Evolutionary conservation across 2,329 filamentous ascomycete species (phyloP), one percentile per base, ranked within the genome.

Genomic region (Calonectria multiphialidica): DNA sequence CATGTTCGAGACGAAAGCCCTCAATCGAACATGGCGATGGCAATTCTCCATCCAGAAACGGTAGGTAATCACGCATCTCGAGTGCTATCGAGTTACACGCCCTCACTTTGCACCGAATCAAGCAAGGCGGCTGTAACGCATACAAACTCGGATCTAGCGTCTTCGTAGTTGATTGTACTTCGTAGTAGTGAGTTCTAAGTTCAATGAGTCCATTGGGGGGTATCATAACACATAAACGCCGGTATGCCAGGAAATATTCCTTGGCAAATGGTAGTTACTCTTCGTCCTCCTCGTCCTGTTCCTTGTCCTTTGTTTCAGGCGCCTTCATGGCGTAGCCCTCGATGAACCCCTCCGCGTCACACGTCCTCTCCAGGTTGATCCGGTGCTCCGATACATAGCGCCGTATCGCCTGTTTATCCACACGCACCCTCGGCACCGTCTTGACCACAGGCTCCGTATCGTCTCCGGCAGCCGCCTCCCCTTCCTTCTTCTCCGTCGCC

Each of bases 311-410:
- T 13, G 72, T 80, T 68, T 81, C 81, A 5, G 81, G 82, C 33
- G 78, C 72, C 78, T 86, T 88, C 61, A 88, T 83, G 15, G 90
- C 90, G 82, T 93, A 94, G 66, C 91, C 89, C 73, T 93, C 90
- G 8, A 93, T 83, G 76, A 98, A 98, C 1, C 94, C 95, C 1
- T 92, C 89, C 6, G 92, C 89, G 82, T 94, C 93, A 65, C 97
- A 94, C 1, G 92, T 88, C 78, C 88, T 89, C 66, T 90, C 88
- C 63, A 96, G 81, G 64, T 88, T 88, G 69, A 96, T 90, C 53
- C 86, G 85, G 78, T 95, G 89, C 68, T 83, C 85, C 59, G 88
- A 86, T 13, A 93, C 90, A 91, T 94, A 98, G 47, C 88, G 88
- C 77, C 91, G 87, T 7, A 97, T 85, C 3, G 85, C 87, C 40